A percentile compares a stretch with the other conserved stretches of the same genome.
Evolutionary conservation across 2,329 filamentous ascomycete genomes (phyloP).

Genomic region (Ophiostoma piceae): DNA sequence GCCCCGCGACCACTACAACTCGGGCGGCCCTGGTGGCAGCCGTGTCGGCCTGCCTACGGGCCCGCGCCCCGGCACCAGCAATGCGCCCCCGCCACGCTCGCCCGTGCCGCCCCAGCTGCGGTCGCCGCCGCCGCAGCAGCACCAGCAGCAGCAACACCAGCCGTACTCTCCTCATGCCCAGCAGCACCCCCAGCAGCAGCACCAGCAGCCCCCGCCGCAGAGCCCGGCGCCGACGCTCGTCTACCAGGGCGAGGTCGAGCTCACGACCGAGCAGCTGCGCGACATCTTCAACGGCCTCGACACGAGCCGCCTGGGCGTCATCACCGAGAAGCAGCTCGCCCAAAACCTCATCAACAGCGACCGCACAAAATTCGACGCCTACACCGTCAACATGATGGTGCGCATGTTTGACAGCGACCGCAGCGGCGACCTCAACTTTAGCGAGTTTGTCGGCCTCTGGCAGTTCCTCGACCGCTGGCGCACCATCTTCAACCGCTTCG

Average conservation of each 20-base stretch:
- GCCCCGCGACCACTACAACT: constrained; percentile 9
- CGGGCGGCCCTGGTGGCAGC: background rate
- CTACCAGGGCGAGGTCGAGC: constrained; percentile 49
- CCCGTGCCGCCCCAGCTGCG: constrained; percentile 11
- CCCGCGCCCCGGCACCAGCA: background rate
- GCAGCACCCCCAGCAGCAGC: background rate
- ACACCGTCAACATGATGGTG: constrained; percentile 98
- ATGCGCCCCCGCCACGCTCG: constrained; percentile 13
- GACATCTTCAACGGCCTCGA: constrained; percentile 89
- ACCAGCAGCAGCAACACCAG: background rate
- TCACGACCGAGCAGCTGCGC: constrained; percentile 55
- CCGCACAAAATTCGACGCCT: constrained; percentile 84
- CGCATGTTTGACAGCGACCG: constrained; percentile 97
- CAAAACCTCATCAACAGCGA: constrained; percentile 93
- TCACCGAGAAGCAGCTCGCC: constrained; percentile 81
- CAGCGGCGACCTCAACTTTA: constrained; percentile 82
- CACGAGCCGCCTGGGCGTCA: constrained; percentile 67
- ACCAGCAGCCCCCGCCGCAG: background rate
- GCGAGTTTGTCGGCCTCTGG: constrained; percentile 96
- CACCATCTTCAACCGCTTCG: constrained; percentile 90
- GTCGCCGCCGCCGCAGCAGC: constrained; percentile 13
- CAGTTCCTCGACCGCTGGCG: constrained; percentile 93
- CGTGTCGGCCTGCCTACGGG: constrained; percentile 14
- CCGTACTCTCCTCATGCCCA: background rate
- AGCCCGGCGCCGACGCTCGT: constrained; percentile 21